Conservation (phyloP, 139 green algal genomes). For the Picochlorum costavermella region DNA sequence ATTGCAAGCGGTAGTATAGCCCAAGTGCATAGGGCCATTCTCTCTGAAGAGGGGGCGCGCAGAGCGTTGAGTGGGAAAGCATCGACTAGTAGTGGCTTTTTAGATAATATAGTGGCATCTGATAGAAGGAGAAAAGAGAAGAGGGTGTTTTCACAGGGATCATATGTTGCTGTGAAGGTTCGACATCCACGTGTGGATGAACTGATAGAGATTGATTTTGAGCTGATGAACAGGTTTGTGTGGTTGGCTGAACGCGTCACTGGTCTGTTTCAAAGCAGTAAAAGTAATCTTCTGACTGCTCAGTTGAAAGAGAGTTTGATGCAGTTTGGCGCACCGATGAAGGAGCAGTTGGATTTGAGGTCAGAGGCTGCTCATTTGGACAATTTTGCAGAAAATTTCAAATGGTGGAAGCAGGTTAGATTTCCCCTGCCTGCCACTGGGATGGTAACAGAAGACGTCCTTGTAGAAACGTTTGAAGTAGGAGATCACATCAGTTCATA, state of each 20-base stretch:
- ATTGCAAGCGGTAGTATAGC: constrained; percentile 90
- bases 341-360: constrained; percentile 74
- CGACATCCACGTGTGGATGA: constrained; percentile 75
- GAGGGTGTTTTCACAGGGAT: background rate
- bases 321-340: constrained; percentile 90
- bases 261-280: background rate
- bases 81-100: background rate
- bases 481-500: constrained; percentile 55
- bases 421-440: constrained; percentile 24
- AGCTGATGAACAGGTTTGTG: constrained; percentile 63
- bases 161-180: constrained; percentile 65
- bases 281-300: constrained; percentile 33
- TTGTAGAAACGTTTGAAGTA: constrained; percentile 91
- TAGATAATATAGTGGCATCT: background rate
- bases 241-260: background rate
- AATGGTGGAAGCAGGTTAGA: constrained; percentile 13
- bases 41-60: constrained; percentile 13
- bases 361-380: constrained; percentile 74
- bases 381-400: constrained; percentile 70
- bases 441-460: constrained; percentile 46
- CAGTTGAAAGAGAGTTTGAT: constrained; percentile 33
- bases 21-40: constrained; percentile 74
- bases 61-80: background rate
- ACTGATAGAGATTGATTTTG: constrained; percentile 82
- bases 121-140: background rate